Evolutionary conservation across 2,329 filamentous ascomycete genomes (phyloP), one percentile per base, ranked within the genome.

Genomic region (Neonectria punicea): DNA sequence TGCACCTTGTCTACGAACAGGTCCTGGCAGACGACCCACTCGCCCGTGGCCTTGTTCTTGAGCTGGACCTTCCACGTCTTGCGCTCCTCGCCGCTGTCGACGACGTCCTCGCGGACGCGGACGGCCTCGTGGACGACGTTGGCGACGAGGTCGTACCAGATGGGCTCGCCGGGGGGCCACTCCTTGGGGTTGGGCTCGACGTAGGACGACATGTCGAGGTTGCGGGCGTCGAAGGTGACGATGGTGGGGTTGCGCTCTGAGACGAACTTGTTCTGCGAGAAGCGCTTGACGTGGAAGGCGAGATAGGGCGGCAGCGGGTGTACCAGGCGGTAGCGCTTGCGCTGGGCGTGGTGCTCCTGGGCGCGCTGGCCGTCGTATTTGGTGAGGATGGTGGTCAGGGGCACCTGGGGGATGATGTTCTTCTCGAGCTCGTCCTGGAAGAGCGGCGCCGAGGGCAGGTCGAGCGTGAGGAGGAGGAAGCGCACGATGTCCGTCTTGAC

Each of bases 21-120:
- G 82, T 99, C 96, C 82, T 99, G 96, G 61, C 94, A 91, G 63
- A 97, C 92, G 58, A 97, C 88, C 96, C 96, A 99, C 77, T 97
- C 92, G 36, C 92, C 91, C 22, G 91, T 86, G 25, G 89, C 91
- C 76, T 93, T 91, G 76, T 97, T 93, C 73, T 90, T 86, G 55
- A 99, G 81, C 82, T 99, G 96, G 22, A 94, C 93, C 78, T 97
- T 94, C 94, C 96, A 99, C 13, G 94, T 93, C 78, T 97, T 97
- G 65, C 83, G 84, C 81, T 93, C 92, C 81, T 98, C 94, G 49
- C 90, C 93, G 72, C 93, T 94, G 51, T 95, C 94, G 58, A 97
- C 94, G 1, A 97, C 94, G 69, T 95, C 93, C 70, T 95, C 93
- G 70, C 89, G 86, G 34, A 89, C 89, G 63, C 92, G 87, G 54